Evolutionary conservation across 208 protist genomes (phyloP).

Genomic region (Acanthamoeba castellanii): DNA sequence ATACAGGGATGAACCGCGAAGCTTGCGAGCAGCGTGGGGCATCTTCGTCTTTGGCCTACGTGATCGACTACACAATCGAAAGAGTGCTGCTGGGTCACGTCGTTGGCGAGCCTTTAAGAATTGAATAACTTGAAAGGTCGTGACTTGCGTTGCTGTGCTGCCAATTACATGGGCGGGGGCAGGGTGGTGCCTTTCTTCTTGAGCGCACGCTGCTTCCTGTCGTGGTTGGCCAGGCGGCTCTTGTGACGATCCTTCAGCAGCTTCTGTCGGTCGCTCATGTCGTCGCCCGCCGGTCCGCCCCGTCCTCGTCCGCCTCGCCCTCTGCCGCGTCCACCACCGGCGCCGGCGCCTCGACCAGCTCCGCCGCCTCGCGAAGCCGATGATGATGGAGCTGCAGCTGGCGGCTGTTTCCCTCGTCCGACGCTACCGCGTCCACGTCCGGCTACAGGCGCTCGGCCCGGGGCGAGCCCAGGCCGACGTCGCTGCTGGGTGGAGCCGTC

Average conservation of each 20-base stretch:
- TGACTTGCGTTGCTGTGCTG: no score
- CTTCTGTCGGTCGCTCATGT: slow-evolving; percentile 45
- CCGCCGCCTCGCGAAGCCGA: not conserved
- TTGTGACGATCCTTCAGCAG: slow-evolving; percentile 47
- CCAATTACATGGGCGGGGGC: slow-evolving; percentile 23
- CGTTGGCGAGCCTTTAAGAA: no score
- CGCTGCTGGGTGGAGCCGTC: not conserved
- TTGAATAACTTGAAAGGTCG: no score
- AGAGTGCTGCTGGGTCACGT: no score
- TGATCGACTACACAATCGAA: no score
- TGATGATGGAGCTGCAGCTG: not conserved
- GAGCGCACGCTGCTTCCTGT: slow-evolving; percentile 12
- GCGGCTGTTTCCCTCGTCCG: not conserved
- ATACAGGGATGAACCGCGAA: no score
- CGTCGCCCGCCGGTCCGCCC: slow-evolving; percentile 23
- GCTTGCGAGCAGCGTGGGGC: no score
- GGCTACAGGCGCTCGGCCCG: no score
- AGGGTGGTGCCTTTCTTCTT: not conserved
- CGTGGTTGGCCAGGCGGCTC: slow-evolving; percentile 29
- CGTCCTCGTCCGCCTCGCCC: slow-evolving; percentile 47
- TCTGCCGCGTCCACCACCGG: not conserved
- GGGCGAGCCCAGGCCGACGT: not conserved
- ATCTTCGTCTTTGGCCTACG: no score
- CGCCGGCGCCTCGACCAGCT: not conserved
- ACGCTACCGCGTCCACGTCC: not conserved